A percentile compares a stretch with the other conserved stretches of the same genome.
Evolutionary conservation across 192 early-diverging fungal genomes (phyloP).

Genomic region (Thamnidium elegans): DNA sequence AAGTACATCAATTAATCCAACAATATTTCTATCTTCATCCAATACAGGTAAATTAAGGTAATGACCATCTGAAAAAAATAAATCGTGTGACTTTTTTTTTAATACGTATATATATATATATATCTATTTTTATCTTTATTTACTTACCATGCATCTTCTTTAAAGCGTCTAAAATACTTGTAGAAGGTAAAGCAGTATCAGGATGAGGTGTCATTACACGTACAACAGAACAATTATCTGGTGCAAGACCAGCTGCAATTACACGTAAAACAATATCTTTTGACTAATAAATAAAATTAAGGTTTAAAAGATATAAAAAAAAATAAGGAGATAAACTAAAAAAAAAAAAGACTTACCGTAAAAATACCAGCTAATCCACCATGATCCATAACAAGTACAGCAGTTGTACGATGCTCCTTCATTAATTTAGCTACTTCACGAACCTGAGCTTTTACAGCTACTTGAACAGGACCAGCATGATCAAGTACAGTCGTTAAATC

Average conservation of each 20-base stretch:
- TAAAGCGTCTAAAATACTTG: constrained; percentile 73
- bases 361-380: constrained; percentile 77
- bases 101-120: too few relatives aligned
- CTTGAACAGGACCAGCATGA: constrained; percentile 54
- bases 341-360: constrained; percentile 32
- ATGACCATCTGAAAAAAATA: constrained; percentile 44
- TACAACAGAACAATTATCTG: constrained; percentile 83
- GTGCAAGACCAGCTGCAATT: constrained; percentile 78
- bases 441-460: constrained; percentile 61
- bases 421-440: constrained; percentile 70
- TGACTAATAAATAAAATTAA: constrained; percentile 54
- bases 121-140: background rate
- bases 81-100: background rate
- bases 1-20: constrained; percentile 78
- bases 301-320: background rate
- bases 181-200: constrained; percentile 63
- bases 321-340: background rate
- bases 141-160: constrained; percentile 69
- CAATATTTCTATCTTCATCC: constrained; percentile 55
- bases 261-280: constrained; percentile 85
- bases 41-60: constrained; percentile 79
- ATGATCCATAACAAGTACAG: constrained; percentile 69
- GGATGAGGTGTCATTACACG: constrained; percentile 94
- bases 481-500: constrained; percentile 81
- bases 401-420: constrained; percentile 69